Base-by-base conservation (phyloP, 495 filamentous ascomycete species). In the Xeromyces bisporus region DNA sequence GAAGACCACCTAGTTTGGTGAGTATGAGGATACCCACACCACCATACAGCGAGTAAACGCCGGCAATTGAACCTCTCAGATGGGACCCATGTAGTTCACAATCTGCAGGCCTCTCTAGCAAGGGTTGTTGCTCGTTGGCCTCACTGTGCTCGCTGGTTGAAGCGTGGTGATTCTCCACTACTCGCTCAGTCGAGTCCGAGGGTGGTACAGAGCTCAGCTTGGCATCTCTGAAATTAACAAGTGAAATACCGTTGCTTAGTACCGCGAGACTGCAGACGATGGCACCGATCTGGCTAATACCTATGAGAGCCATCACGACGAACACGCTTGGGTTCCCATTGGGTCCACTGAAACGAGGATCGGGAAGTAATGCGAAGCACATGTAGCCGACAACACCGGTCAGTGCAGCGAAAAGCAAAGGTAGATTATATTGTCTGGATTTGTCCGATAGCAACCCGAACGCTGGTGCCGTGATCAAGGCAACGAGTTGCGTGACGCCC, bases 241-340 rank as follows among this genome's bases (percentile, higher is more conserved):
- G 50, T 23, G 92, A 58, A 21, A 94, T 75, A 2, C 80, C 85
- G 5, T 74, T 69, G 14, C 77, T 82, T 4, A 97, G 61, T 1
- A 92, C 73, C 0, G 80, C 84, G 10, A 97, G 62, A 35, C 80
- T 87, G 51, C 85, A 91, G 0, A 97, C 89, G 36, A 97, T 94
- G 7, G 83, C 73, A 5, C 87, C 91, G 34, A 97, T 96, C 53
- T 97, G 91, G 38, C 76, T 83, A 31, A 91, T 66, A 2, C 89
- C 89, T 13, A 94, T 64, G 8, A 92, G 47, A 2, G 73, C 69
- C 32, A 83, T 82, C 11, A 83, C 63, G n/a, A 80, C 25, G 43
- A 92, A 84, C 2, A 87, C 72, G 8, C 54, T 65, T 0, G 69
- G 60, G 23, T 58, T 72, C 5, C 78, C 78, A 28, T 75, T 56